Evolutionary conservation across 2,329 filamentous ascomycete genomes (phyloP).

Genomic region (Blastomyces emzantsi): DNA sequence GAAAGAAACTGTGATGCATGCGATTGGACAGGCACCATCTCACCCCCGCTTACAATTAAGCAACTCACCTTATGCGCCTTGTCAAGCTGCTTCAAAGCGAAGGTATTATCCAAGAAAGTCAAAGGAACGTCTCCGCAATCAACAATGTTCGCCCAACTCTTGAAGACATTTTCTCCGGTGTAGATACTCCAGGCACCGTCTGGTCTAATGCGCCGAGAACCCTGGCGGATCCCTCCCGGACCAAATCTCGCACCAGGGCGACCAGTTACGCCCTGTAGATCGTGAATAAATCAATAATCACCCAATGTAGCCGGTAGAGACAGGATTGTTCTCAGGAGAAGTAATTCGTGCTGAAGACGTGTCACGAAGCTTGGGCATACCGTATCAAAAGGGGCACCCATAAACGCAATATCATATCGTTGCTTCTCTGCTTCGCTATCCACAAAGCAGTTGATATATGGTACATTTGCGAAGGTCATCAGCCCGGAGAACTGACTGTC

Average conservation of each 20-base stretch:
- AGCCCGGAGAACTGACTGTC: constrained; percentile 59
- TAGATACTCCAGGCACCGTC: constrained; percentile 76
- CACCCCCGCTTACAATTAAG: not conserved
- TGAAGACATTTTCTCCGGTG: constrained; percentile 72
- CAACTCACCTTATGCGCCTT: constrained; percentile 63
- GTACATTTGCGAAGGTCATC: constrained; percentile 63
- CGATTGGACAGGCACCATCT: not conserved
- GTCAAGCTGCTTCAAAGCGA: constrained; percentile 76
- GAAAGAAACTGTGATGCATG: not conserved
- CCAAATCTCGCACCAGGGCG: constrained; percentile 70
- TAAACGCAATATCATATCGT: constrained; percentile 60
- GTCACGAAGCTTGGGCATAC: constrained; percentile 22
- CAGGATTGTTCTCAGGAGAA: not conserved
- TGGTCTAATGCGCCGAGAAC: constrained; percentile 67
- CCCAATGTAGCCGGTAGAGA: constrained; percentile 19
- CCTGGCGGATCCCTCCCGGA: constrained; percentile 74
- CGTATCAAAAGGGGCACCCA: constrained; percentile 66
- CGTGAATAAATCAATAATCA: not conserved
- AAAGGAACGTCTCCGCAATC: constrained; percentile 89
- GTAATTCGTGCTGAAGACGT: not conserved
- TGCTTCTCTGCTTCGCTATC: constrained; percentile 43
- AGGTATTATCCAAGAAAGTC: constrained; percentile 73
- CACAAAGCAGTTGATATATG: constrained; percentile 59
- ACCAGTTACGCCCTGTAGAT: constrained; percentile 48
- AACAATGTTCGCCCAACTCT: constrained; percentile 64